Conservation (phyloP, 768 basidiomycete genomes). For the Hypholoma fasciculare region DNA sequence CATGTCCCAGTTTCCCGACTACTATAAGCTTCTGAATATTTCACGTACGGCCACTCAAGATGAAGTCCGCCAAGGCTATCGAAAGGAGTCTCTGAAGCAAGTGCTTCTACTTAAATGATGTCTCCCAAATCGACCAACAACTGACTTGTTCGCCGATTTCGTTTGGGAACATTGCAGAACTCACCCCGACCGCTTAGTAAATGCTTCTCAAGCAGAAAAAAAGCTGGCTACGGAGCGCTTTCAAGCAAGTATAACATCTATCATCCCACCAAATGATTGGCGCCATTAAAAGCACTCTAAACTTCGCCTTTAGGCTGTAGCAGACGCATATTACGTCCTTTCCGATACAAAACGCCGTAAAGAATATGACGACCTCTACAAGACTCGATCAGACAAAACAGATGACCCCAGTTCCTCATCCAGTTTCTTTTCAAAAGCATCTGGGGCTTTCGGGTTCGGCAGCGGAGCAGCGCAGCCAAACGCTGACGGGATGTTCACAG, state of each 20-base stretch:
- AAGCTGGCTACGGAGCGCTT: constrained; percentile 80
- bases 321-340: constrained; percentile 93
- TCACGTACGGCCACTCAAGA: constrained; percentile 61
- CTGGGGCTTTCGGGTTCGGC: constrained; percentile 61
- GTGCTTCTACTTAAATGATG: constrained; percentile 2
- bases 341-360: constrained; percentile 71
- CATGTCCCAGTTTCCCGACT: constrained; percentile 82
- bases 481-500: constrained; percentile 80
- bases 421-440: constrained; percentile 76
- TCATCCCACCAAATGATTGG: neutral
- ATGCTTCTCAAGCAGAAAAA: constrained; percentile 70
- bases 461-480: constrained; percentile 54
- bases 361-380: constrained; percentile 73
- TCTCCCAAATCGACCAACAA: constrained; percentile 1
- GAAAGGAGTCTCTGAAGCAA: constrained; percentile 75
- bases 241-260: constrained; percentile 49
- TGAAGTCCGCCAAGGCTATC: constrained; percentile 77
- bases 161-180: constrained; percentile 47
- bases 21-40: constrained; percentile 67
- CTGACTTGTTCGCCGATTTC: constrained; percentile 13
- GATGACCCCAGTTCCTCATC: constrained; percentile 67
- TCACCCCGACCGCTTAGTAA: constrained; percentile 83
- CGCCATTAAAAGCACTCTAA: neutral
- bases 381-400: constrained; percentile 55
- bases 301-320: constrained; percentile 58